Evolutionary conservation across 208 protist genomes (phyloP), one percentile per base, ranked within the genome.

Genomic region (Crithidia mellificae): DNA sequence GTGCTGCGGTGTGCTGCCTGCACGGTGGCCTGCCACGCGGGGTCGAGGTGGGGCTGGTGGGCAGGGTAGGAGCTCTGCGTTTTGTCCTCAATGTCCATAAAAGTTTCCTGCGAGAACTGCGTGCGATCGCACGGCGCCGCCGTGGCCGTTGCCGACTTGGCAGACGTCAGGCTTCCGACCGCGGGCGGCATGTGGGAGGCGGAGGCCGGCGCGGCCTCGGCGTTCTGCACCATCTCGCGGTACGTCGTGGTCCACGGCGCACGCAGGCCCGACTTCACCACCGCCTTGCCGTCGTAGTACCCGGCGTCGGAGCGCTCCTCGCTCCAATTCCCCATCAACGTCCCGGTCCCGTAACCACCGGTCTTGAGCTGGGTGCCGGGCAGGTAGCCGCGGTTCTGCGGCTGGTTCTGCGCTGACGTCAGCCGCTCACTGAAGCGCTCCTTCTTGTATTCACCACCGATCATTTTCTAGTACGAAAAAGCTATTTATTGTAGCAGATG

Each of bases 351-450:
- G 74, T 97, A 97, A 36, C 90, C 90, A 15, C 63, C 78, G 0
- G 87, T 90, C 70, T 83, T 78, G 19, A 84, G 64, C 44, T 89
- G 78, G 24, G 92, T 97, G 38, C 90, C 92, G 6, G 80, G 82
- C 11, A 94, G 74, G 76, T 96, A 94, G 52, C 92, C 90, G 29
- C 90, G 84, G 70, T 95, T 91, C 62, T 83, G 81, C 6, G 90
- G 90, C 61, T 95, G 92, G 65, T 95, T 97, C 58, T 94, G 87
- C 30, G 77, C 81, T 4, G 56, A 22, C 32, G 66, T 63, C 30
- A 95, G 59, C 7, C 88, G 78, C 81, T 97, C 92, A 65, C 90
- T 96, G 47, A 93, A 81, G 51, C 92, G 88, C 69, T 97, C 90
- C 63, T 94, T 92, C 49, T 86, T 90, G 80, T 95, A 90, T 62